These are phyloP conservation scores for Lachancea dasiensis DNA, from an alignment of 805 yeast genomes.

Conservation along the genomic window DNA sequence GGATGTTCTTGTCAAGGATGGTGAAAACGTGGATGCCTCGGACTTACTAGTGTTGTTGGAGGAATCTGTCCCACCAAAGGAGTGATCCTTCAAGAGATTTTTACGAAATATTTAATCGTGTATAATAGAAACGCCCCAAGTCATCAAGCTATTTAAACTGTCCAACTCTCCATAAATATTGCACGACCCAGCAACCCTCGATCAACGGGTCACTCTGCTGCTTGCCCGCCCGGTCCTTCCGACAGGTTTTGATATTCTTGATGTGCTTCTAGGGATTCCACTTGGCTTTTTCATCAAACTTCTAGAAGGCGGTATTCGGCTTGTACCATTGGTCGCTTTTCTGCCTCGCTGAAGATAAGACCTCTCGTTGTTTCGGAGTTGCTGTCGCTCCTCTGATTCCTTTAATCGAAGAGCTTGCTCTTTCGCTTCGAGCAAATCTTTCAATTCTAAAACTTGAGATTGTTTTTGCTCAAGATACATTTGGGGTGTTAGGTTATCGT, in stretches of 20 bases:
- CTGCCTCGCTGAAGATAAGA: background rate
- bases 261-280: slow-evolving; percentile 21
- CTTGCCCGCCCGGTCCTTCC: slow-evolving; percentile 11
- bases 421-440: slow-evolving; percentile 13
- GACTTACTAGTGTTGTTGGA: slow-evolving; percentile 70
- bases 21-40: slow-evolving; percentile 92
- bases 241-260: slow-evolving; percentile 22
- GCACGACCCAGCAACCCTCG: too few species aligned
- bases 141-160: too few species aligned
- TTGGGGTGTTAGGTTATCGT: slow-evolving; percentile 19
- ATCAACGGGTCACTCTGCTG: too few species aligned
- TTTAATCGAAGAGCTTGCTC: slow-evolving; percentile 2
- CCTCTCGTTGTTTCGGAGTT: background rate
- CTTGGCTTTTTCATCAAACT: slow-evolving; percentile 13
- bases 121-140: too few species aligned
- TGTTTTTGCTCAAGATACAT: slow-evolving; percentile 12
- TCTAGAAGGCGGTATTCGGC: slow-evolving; percentile 7
- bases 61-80: slow-evolving; percentile 16
- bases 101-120: too few species aligned
- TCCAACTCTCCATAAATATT: too few species aligned
- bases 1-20: slow-evolving; percentile 73
- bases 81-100: background rate
- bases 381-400: background rate
- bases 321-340: slow-evolving; percentile 3
- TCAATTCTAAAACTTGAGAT: slow-evolving; percentile 19